Evolutionary conservation across 768 basidiomycete genomes (phyloP), one percentile per base, ranked within the genome.

Genomic region (Nidula microcarpa): DNA sequence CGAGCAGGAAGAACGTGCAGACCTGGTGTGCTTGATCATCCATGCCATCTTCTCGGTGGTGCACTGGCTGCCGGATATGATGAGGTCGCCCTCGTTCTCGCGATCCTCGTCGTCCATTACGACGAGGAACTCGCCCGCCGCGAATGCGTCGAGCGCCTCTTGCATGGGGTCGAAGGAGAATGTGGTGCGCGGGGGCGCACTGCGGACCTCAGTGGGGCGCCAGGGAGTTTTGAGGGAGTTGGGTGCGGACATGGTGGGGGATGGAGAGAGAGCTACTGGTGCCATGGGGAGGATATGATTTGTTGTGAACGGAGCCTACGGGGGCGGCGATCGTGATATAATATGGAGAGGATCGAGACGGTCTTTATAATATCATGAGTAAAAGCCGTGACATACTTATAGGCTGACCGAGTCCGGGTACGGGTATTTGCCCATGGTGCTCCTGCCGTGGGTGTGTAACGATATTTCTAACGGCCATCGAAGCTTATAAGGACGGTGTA

Each of bases 41-140:
- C 93, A 99, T 0, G 97, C 96, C 97, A 99, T 98, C 65, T 94
- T 91, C 70, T 98, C 91, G 1, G 93, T 91, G 37, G 94, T 93
- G 59, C 91, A 86, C 49, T 85, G 81, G 23, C 78, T 77, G 2
- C 85, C 97, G 11, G 96, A 85, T 63, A 94, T 88, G 65, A 98
- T 93, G 53, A 99, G 73, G 68, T 99, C 97, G 2, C 97, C 96
- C 66, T 99, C 97, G 66, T 99, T 99, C 73, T 99, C 97, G 55
- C 97, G 77, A 57, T 78, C 77, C 70, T 97, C 91, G 69, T 98
- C 96, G 67, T 99, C 97, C 89, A 98, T 94, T 5, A 98, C 97
- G 1, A 99, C 91, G 51, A 99, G 77, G 58, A 98, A 94, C 64
- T 96, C 91, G 1, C 95, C 95, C 4, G 75, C 75, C 2, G 73